Evolutionary conservation across 306 rosid genomes (phyloP), one percentile per base, ranked within the genome.

Genomic region (Quercus variabilis): DNA sequence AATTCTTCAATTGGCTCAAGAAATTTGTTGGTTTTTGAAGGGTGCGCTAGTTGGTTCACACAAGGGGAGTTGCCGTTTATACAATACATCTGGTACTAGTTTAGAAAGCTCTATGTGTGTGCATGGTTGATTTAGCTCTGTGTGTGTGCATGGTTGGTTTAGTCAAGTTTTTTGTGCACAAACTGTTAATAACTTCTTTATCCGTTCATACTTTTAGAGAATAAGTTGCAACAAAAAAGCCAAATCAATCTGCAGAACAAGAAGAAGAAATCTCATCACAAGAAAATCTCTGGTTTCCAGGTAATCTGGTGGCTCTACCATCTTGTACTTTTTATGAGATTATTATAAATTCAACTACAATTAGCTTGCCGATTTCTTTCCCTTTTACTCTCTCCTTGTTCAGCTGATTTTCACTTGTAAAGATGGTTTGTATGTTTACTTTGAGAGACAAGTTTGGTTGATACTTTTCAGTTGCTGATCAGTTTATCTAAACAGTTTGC

Each of bases 211-310:
- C 73, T 33, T 57, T 77, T 92, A 96, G 99, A 88, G 85, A 96
- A 93, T 80, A 96, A 96, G 86, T 82, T 96, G 90, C 94, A 90
- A 79, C 96, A 79, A 80, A 93, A 93, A 75, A 82, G 74, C 82
- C 89, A 91, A 81, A 96, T 96, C 80, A 91, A 86, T 89, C 88
- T 96, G 86, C 98, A 93, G 91, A 93, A 89, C 92, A 96, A 91
- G 94, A 96, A 93, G 84, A 95, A 91, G 86, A 95, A 91, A 83
- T 89, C 96, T 5, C 89, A 89, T 86, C 96, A 89, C 79, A 93
- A 91, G 90, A 95, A 96, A 89, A 96, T 96, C 70, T 93, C 99
- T 58, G 99, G 99, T 69, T 96, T 96, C 88, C 98, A 96, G 99
- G 99, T 96, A 89, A 79, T 69, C 68, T 76, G 38, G 71, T 84